Evolutionary conservation across 2,329 filamentous ascomycete species (phyloP), one percentile per base, ranked within the genome.

Genomic region (Aspergillus sp.): DNA sequence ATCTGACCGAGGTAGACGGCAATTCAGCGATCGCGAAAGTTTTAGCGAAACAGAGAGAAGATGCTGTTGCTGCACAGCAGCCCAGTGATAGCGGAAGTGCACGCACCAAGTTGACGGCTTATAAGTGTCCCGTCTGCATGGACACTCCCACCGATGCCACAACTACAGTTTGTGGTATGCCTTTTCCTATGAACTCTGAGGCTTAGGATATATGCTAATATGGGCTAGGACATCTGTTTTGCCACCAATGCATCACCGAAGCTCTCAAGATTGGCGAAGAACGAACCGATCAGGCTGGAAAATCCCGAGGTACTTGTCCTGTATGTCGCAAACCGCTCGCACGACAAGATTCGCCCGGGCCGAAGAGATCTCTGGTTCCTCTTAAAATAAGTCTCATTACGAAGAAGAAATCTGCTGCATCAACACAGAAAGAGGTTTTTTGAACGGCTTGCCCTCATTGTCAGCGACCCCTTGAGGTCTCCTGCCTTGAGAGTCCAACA

Each of bases 101-200:
- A 17, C 74, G 68, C 3, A 78, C 77, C 41, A 68, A 77, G 41
- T 77, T 83, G 66, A 83, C 76, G 23, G 81, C 74, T 5, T 82
- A 83, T 70, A 84, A 79, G 63, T 89, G 87, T 70, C 86, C 87
- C 49, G 85, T 89, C 23, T 89, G 87, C 74, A 84, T 89, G 83
- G 87, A 89, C 66, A 81, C 77, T 4, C 84, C 83, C 2, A 86
- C 82, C 8, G 82, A 88, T 69, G 80, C 86, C 9, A 88, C 86
- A 2, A 84, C 81, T 3, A 88, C 87, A 3, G 74, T 81, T 23
- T 89, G 87, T 69, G 87, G 85, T 87, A 78, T 59, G 82, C 77
- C 23, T 30, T 15, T 22, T 11, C 41, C 15, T 46, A 3, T 46
- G 3, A 19, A 2, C 22, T 3, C 28, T 48, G 9, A 9, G 17